Evolutionary conservation across 2,329 filamentous ascomycete species (phyloP).

Genomic region (Xylogone sp.): DNA sequence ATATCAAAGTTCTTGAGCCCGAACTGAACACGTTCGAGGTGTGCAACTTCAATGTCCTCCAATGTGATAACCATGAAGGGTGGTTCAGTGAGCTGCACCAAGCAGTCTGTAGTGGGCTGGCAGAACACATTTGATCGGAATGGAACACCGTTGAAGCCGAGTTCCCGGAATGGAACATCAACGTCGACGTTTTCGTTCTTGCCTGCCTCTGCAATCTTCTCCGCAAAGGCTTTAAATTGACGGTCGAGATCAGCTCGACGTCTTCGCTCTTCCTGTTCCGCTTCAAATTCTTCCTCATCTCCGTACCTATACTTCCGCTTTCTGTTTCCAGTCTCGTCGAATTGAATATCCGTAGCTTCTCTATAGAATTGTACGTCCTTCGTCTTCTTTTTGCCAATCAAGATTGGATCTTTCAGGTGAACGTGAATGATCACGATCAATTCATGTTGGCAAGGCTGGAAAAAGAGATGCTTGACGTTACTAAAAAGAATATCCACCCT

Average conservation of each 20-base stretch:
- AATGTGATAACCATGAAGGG: slow-evolving; percentile 95
- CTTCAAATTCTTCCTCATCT: slow-evolving; percentile 97
- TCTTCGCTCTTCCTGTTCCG: slow-evolving; percentile 93
- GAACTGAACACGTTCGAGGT: slow-evolving; percentile 93
- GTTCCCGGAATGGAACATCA: slow-evolving; percentile 93
- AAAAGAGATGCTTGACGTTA: slow-evolving; percentile 98
- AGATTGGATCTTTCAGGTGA: slow-evolving; percentile 95
- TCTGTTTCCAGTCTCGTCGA: slow-evolving; percentile 96
- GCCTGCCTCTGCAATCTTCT: slow-evolving; percentile 95
- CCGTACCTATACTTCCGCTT: slow-evolving; percentile 97
- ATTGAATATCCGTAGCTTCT: slow-evolving; percentile 96
- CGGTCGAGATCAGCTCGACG: slow-evolving; percentile 89
- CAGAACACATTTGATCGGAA: slow-evolving; percentile 94
- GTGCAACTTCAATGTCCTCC: slow-evolving; percentile 92
- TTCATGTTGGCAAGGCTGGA: slow-evolving; percentile 95
- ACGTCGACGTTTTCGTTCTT: slow-evolving; percentile 88
- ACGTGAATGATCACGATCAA: slow-evolving; percentile 98
- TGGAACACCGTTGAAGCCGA: slow-evolving; percentile 95
- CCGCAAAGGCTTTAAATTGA: slow-evolving; percentile 91
- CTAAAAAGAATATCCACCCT: slow-evolving; percentile 93
- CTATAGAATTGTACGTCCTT: slow-evolving; percentile 98
- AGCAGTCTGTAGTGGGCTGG: slow-evolving; percentile 92
- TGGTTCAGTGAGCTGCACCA: slow-evolving; percentile 94
- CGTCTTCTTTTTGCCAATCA: slow-evolving; percentile 97
- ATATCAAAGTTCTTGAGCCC: slow-evolving; percentile 98